Evolutionary conservation across 805 yeast species (phyloP).

Genomic region (Cyberlindnera americana): DNA sequence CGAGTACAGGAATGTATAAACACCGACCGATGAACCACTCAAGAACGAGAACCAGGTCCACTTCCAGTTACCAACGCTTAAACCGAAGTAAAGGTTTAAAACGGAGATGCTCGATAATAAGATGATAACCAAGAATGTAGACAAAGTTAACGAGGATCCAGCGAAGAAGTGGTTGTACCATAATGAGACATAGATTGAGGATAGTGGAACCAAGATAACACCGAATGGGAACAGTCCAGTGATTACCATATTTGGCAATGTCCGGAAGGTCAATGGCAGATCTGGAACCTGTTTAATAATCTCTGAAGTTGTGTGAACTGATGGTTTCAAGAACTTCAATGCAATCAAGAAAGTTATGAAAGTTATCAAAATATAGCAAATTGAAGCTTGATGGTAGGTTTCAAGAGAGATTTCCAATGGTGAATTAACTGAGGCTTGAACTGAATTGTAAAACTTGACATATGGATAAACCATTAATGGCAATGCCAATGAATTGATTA

Average conservation of each 20-base stretch:
- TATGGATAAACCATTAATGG: constrained; percentile 19
- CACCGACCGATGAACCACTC: constrained; percentile 27
- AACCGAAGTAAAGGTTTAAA: constrained; percentile 23
- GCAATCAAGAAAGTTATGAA: constrained; percentile 14
- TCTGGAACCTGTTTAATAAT: constrained; percentile 24
- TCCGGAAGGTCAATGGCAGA: constrained; percentile 26
- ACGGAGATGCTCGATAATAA: constrained; percentile 19
- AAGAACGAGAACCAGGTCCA: constrained; percentile 30
- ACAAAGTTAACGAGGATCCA: constrained; percentile 17
- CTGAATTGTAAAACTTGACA: constrained; percentile 14
- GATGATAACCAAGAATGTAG: constrained; percentile 17
- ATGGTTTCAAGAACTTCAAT: constrained; percentile 12
- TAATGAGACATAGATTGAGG: constrained; percentile 24
- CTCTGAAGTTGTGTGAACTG: constrained; percentile 14
- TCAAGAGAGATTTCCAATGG: constrained; percentile 19
- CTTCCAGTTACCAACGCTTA: constrained; percentile 29
- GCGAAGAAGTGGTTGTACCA: constrained; percentile 28
- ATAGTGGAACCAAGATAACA: constrained; percentile 26
- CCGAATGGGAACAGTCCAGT: constrained; percentile 31
- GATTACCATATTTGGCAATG: constrained; percentile 26
- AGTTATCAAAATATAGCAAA: constrained; percentile 14
- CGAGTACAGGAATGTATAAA: constrained; percentile 25
- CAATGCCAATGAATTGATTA: constrained; percentile 20
- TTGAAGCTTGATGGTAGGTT: constrained; percentile 2
- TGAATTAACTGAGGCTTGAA: constrained; percentile 24